A percentile compares a stretch with the other conserved stretches of the same genome.
phyloP scores from a whole-genome alignment of 78 protist species.

The Dictyostelium citrinum region DNA sequence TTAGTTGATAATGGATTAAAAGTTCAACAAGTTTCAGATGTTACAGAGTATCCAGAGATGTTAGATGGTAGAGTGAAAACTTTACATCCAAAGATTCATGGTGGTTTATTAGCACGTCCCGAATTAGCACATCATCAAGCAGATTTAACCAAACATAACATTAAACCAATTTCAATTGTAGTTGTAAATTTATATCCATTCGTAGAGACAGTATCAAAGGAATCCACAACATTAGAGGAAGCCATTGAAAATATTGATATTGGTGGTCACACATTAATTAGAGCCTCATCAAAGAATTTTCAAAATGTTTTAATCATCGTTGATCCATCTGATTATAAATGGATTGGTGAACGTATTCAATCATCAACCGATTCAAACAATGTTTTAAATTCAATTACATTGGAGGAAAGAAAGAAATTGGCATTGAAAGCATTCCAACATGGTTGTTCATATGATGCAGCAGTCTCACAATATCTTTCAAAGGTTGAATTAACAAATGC shows the following conservation, averaged over 20 bases:
- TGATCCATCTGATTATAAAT: constrained; percentile 48
- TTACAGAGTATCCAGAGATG: constrained; percentile 86
- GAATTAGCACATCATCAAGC: constrained; percentile 23
- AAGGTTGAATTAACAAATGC: neutral
- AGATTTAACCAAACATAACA: neutral
- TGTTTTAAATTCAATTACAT: constrained; percentile 14
- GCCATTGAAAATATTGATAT: constrained; percentile 92
- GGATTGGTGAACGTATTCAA: constrained; percentile 72
- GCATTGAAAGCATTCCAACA: constrained; percentile 89
- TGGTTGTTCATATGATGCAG: constrained; percentile 89
- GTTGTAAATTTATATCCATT: constrained; percentile 92
- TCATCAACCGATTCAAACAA: neutral
- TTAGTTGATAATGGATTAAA: constrained; percentile 72
- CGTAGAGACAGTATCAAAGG: constrained; percentile 73
- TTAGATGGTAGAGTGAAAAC: constrained; percentile 93
- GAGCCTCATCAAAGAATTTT: constrained; percentile 79
- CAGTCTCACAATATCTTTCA: constrained; percentile 70
- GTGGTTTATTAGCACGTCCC: constrained; percentile 80
- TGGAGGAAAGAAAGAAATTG: constrained; percentile 68
- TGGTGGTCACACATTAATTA: constrained; percentile 83
- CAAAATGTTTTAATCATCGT: constrained; percentile 74
- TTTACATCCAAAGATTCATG: constrained; percentile 91
- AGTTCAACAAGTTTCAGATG: constrained; percentile 73
- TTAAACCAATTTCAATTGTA: constrained; percentile 79
- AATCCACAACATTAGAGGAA: constrained; percentile 26